Base-by-base conservation (phyloP, 306 rosid species). In the Datisca glomerata region DNA sequence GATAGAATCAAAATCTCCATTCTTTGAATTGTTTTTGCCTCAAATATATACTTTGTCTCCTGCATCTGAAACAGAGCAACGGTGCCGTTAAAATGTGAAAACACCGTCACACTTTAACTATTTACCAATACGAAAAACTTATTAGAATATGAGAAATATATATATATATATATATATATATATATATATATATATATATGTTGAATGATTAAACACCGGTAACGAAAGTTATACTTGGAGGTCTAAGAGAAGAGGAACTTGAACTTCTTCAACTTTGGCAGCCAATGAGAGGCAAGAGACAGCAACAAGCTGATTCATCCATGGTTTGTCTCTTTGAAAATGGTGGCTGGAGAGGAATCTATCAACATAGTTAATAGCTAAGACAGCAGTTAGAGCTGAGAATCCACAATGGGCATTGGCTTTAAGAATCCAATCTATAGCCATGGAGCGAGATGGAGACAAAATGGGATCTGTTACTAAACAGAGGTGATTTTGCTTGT, bases 211-310 rank as follows among this genome's bases (percentile, higher is more conserved):
- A 4, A 31, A 31, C 9, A 28, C 33, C 33, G 33, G 11, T 8
- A 28, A 12, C 11, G 11, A 28, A 28, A 25, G 8, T 25, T 4
- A 12, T 61, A 79, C 89, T 74, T 79, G 89, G 20, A 79, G 67
- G 60, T 79, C 80, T 33, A 74, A 50, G 39, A 70, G 83, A 23
- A 71, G 72, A 24, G 89, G 89, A 28, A 74, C 83, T 35, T 74
- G 70, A 55, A 75, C 71, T 57, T 79, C 89, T 66, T 79, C 89
- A 44, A 79, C 83, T 68, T 79, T 79, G 3, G 83, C 83, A 2
- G 83, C 89, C 38, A 79, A 21, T 24, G 89, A 74, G 46, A 79
- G 68, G 65, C 83, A 79, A 48, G 83, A 56, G 21, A 79, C 83
- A 65, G 79, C 76, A 50, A 71, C 76, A 18, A 79, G 82, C 33